Base-by-base conservation (phyloP, 2,329 filamentous ascomycete genomes). In the Meredithiella fracta region DNA sequence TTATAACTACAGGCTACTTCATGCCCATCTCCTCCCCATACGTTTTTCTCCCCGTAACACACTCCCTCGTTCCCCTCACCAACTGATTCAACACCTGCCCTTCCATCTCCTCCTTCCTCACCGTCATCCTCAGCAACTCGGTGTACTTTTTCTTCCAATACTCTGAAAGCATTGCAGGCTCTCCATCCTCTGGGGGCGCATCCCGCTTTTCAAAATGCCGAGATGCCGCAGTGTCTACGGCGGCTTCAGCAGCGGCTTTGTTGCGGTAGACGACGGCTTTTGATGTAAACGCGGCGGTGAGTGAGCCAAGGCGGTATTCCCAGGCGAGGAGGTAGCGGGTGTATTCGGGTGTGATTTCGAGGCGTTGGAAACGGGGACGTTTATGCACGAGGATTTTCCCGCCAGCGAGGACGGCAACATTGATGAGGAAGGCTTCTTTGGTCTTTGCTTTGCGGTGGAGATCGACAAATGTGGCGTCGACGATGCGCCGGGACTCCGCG, bases 391-490 rank as follows among this genome's bases (percentile, higher is more conserved):
- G 67, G 26, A 74, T 65, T 51, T 68, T 71, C 2, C 75, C 75
- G 7, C 79, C 79, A 0, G 73, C 73, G 9, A 82, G 68, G 3
- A 76, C 77, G 0, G 78, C 72, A 4, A 82, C 64, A 62, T 80
- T 82, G 60, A 80, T 74, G 11, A 82, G 66, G 60, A 82, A 81
- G 0, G 72, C 70, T 62, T 80, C 73, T 3, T 74, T 72, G 9
- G 71, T 75, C 1, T 68, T 65, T 0, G 77, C 74, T 47, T 73
- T 70, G 40, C 69, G 70, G 59, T 73, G 70, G 59, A 81, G 70
- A 54, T 73, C 73, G 55, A 75, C 72, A 23, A 81, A 68, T n/a
- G 75, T 70, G 47, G 72, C 68, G 57, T 75, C 71, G 52, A 73
- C 70, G n/a, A 83, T 68, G 29, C 74, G 76, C 9, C 68, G 65